Evolutionary conservation across 2,329 filamentous ascomycete genomes (phyloP).

Genomic region (Colletotrichum sp.): DNA sequence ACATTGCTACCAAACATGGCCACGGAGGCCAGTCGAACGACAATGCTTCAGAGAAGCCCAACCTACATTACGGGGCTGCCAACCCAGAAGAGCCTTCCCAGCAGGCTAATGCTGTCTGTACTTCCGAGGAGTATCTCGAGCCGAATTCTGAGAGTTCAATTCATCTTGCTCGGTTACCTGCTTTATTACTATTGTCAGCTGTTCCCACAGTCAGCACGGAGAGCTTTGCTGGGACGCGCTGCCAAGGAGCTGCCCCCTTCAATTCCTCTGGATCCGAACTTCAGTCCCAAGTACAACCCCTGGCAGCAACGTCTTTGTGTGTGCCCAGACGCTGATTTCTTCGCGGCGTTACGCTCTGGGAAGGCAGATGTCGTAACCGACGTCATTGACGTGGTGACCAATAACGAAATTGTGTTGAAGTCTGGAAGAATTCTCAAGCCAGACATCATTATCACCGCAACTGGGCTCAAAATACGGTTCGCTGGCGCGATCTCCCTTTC

Average conservation of each 20-base stretch:
- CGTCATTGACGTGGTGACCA: constrained; percentile 48
- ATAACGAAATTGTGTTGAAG: constrained; percentile 45
- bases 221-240: constrained; percentile 42
- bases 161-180: constrained; percentile 37
- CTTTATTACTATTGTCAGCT: constrained; percentile 30
- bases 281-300: constrained; percentile 58
- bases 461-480: constrained; percentile 62
- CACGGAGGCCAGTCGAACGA: constrained; percentile 62
- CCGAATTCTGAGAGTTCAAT: constrained; percentile 51
- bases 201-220: background rate
- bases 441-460: constrained; percentile 70
- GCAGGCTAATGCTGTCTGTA: constrained; percentile 38
- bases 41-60: constrained; percentile 74
- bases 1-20: constrained; percentile 68
- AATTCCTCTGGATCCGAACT: constrained; percentile 57
- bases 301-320: constrained; percentile 75
- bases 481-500: constrained; percentile 55
- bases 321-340: constrained; percentile 52
- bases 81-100: constrained; percentile 37
- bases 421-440: constrained; percentile 52
- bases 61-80: constrained; percentile 62
- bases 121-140: constrained; percentile 48
- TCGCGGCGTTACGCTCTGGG: constrained; percentile 39
- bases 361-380: constrained; percentile 49
- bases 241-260: constrained; percentile 50